A percentile compares a stretch with the other conserved stretches of the same genome.
Conservation (phyloP, 139 green algal genomes). For the Closterium sp. region DNA sequence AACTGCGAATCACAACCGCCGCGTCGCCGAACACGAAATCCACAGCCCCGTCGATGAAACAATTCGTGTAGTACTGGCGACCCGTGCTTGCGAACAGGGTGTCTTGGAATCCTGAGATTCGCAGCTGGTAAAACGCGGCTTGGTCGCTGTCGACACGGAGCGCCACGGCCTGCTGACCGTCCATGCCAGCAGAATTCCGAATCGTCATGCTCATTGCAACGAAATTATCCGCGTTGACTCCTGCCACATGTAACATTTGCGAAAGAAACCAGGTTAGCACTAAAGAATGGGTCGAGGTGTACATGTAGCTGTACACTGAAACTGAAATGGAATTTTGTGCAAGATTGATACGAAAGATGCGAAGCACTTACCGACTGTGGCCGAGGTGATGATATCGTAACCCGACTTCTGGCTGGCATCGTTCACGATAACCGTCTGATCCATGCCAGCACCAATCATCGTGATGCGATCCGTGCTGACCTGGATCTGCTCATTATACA, state of each 20-base stretch:
- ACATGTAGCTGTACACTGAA: no score
- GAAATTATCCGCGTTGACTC: neutral
- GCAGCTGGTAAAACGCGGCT: neutral
- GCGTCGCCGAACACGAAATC: conserved; percentile 34
- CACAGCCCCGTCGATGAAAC: conserved; percentile 22
- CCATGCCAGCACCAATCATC: neutral
- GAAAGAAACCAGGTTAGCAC: neutral
- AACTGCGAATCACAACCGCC: conserved; percentile 4
- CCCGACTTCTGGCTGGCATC: neutral
- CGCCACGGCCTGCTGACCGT: neutral
- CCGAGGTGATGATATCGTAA: neutral
- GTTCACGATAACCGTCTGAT: neutral
- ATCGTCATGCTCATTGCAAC: neutral
- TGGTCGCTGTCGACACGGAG: conserved; percentile 7
- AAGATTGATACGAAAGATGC: no score
- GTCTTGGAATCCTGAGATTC: neutral
- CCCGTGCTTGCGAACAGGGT: neutral
- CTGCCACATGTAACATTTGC: neutral
- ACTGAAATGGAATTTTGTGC: no score
- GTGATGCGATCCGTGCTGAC: neutral
- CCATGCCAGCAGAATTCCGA: neutral
- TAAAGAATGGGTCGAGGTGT: no score
- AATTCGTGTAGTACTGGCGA: neutral
- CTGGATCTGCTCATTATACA: neutral
- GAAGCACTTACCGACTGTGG: neutral